phyloP scores from a whole-genome alignment of 768 basidiomycete species.

The Amanita molliuscula region DNA sequence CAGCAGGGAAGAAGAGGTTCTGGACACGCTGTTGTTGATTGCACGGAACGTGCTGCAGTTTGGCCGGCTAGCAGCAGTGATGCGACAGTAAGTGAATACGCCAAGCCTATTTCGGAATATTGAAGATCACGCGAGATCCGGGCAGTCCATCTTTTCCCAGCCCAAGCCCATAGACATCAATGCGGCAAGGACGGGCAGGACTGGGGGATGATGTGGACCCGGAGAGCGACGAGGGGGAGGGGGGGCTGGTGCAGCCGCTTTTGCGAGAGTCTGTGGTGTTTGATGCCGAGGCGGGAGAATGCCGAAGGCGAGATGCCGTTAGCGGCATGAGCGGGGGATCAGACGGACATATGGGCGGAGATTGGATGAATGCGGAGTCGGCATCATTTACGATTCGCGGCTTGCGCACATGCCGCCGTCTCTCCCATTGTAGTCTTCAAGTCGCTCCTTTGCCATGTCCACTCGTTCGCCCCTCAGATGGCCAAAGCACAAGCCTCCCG shows the following conservation, averaged over 20 bases:
- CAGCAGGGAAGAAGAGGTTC: conserved; percentile 87
- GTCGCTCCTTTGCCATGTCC: conserved; percentile 17
- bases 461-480: conserved; percentile 32
- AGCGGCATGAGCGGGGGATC: conserved; percentile 38
- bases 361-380: conserved; percentile 28
- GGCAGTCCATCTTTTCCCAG: conserved; percentile 80
- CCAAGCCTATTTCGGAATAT: conserved; percentile 8
- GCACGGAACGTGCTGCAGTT: conserved; percentile 92
- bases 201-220: conserved; percentile 65
- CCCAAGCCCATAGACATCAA: conserved; percentile 83
- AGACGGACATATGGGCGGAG: conserved; percentile 66
- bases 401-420: neutral
- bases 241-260: conserved; percentile 48
- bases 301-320: conserved; percentile 13
- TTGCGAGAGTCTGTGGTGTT: conserved; percentile 54
- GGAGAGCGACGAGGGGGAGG: conserved; percentile 54
- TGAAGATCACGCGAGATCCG: conserved; percentile 44
- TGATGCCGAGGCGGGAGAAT: conserved; percentile 34
- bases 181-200: conserved; percentile 56
- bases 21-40: conserved; percentile 88
- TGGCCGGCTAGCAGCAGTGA: conserved; percentile 81
- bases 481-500: conserved; percentile 24
- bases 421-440: neutral
- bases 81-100: conserved; percentile 68
- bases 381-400: neutral